Conservation (phyloP, 257 asterid genomes). For the Avicennia marina region DNA sequence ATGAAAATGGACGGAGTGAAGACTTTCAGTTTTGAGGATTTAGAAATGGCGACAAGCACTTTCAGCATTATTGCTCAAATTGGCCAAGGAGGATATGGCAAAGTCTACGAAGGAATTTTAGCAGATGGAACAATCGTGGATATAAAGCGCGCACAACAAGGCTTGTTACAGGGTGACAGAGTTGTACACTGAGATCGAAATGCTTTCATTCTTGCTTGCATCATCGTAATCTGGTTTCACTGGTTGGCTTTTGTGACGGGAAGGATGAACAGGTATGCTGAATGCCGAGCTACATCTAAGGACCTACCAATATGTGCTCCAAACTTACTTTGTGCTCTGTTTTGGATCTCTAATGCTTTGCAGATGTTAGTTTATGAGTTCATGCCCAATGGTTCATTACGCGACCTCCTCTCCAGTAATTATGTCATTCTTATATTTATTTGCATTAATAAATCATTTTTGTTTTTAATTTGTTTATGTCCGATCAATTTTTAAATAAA, state of each 20-base stretch:
- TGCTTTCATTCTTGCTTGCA: constrained; percentile 57
- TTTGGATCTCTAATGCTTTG: constrained; percentile 15
- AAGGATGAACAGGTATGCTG: constrained; percentile 65
- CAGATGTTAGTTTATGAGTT: constrained; percentile 89
- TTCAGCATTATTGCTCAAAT: constrained; percentile 35
- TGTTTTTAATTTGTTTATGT: neutral
- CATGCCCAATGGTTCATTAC: constrained; percentile 79
- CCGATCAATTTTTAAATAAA: too few species aligned
- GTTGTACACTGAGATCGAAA: constrained; percentile 59
- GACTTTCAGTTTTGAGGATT: constrained; percentile 37
- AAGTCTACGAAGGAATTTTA: constrained; percentile 46
- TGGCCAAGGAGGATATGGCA: constrained; percentile 67
- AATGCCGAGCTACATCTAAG: neutral
- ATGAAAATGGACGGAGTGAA: constrained; percentile 54
- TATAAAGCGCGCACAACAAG: constrained; percentile 52
- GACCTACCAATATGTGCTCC: too few species aligned
- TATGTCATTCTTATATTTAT: neutral
- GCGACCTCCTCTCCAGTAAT: constrained; percentile 73
- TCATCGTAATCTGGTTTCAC: constrained; percentile 53
- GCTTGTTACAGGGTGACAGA: constrained; percentile 58
- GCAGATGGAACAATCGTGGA: constrained; percentile 41
- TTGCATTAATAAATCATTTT: neutral
- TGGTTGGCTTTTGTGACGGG: constrained; percentile 70
- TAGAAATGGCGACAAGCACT: constrained; percentile 31
- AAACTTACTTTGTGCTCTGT: neutral